These are phyloP conservation scores for Dioszegia aurantiaca DNA, from an alignment of 768 basidiomycete species.

Conservation along the genomic window DNA sequence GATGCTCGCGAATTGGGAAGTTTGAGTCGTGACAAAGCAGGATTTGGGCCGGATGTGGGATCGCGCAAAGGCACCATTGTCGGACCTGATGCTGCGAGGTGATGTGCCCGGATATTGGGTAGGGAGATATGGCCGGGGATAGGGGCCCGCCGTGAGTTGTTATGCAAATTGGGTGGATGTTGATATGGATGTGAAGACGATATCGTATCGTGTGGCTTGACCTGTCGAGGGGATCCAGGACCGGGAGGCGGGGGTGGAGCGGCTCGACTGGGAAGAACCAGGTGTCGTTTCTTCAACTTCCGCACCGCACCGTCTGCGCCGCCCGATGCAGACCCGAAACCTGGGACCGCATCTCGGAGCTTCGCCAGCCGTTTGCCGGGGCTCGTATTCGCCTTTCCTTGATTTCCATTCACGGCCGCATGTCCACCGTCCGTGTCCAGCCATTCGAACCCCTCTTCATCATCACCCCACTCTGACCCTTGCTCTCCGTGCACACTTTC, in stretches of 20 bases:
- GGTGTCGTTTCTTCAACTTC: conserved; percentile 34
- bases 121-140: background rate
- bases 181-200: background rate
- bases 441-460: conserved; percentile 46
- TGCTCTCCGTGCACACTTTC: conserved; percentile 42
- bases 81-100: background rate
- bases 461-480: conserved; percentile 47
- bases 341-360: conserved; percentile 28
- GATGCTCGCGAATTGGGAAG: background rate
- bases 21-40: conserved; percentile 3
- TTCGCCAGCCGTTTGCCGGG: conserved; percentile 32
- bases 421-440: conserved; percentile 35
- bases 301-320: conserved; percentile 24
- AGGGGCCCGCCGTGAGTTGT: background rate
- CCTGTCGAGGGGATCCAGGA: conserved; percentile 11
- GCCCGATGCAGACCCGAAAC: background rate
- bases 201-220: background rate
- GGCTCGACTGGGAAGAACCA: conserved; percentile 36
- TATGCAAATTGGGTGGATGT: background rate
- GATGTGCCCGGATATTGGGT: conserved; percentile 3
- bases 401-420: conserved; percentile 36
- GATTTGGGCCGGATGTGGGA: background rate
- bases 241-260: conserved; percentile 37
- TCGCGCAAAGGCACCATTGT: conserved; percentile 6
- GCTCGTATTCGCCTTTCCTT: conserved; percentile 11